A percentile compares a stretch with the other conserved stretches of the same genome.
Evolutionary conservation across 2,329 filamentous ascomycete genomes (phyloP).

Genomic region (Pseudogymnoascus sp.): DNA sequence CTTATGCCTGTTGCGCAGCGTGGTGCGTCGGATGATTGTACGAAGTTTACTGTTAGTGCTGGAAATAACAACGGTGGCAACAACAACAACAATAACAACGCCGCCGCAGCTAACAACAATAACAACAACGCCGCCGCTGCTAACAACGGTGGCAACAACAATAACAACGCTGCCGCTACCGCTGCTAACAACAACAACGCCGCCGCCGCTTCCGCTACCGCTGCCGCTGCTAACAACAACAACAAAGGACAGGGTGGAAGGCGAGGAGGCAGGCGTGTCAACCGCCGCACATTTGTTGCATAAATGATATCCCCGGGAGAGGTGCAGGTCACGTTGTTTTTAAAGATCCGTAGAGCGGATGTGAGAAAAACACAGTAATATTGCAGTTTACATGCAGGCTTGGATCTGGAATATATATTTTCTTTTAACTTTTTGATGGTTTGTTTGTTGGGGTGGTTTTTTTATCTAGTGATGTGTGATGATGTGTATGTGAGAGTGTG

Average conservation of each 20-base stretch:
- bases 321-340: not conserved
- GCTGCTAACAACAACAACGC: slow-evolving; percentile 18
- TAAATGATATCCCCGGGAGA: not conserved
- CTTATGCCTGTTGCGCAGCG: slow-evolving; percentile 39
- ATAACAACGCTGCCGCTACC: slow-evolving; percentile 13
- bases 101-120: slow-evolving; percentile 13
- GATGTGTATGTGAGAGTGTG: not conserved
- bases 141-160: slow-evolving; percentile 12
- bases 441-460: not conserved
- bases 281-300: not conserved
- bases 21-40: slow-evolving; percentile 39
- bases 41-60: slow-evolving; percentile 34
- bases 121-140: slow-evolving; percentile 14
- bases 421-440: not conserved
- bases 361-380: not conserved
- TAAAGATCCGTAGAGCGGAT: not conserved
- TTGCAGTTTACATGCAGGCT: not conserved
- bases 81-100: slow-evolving; percentile 16
- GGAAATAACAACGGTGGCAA: slow-evolving; percentile 18
- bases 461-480: not conserved
- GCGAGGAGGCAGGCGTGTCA: not conserved
- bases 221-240: slow-evolving; percentile 13
- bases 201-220: too few species aligned
- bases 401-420: slow-evolving; percentile 3
- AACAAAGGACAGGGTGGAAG: not conserved